phyloP scores from a whole-genome alignment of 345 rosid species.

The Arabis alpina region DNA sequence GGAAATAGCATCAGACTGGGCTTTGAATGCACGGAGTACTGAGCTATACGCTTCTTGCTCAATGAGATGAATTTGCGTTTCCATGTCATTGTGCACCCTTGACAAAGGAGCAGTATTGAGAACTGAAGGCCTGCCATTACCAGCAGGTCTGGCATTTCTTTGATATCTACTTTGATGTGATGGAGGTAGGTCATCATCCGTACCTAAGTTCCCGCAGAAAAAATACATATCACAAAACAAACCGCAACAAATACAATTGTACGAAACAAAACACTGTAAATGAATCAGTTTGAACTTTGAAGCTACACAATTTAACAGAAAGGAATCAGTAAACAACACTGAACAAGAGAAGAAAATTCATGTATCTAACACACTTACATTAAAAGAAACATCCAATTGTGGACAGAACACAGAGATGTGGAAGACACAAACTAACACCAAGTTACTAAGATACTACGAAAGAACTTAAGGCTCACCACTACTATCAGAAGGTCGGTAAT shows the following conservation, averaged over 20 bases:
- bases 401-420: not conserved
- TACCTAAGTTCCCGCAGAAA: constrained; percentile 60
- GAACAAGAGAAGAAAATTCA: not conserved
- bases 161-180: constrained; percentile 89
- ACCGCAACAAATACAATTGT: constrained; percentile 10
- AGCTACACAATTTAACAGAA: not conserved
- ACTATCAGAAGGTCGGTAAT: constrained; percentile 68
- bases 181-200: constrained; percentile 98
- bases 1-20: constrained; percentile 95
- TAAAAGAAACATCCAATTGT: not conserved
- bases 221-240: constrained; percentile 13
- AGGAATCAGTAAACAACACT: constrained; percentile 1
- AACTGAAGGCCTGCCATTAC: constrained; percentile 83
- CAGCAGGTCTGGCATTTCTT: constrained; percentile 67
- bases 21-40: constrained; percentile 93
- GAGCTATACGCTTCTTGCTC: constrained; percentile 95
- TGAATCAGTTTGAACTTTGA: not conserved
- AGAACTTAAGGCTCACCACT: constrained; percentile 57
- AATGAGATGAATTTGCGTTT: constrained; percentile 83
- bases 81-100: constrained; percentile 82
- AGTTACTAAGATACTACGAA: not conserved
- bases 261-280: constrained; percentile 18
- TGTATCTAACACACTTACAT: not conserved
- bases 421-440: constrained; percentile 1
- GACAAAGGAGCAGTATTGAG: constrained; percentile 63